Base-by-base conservation (phyloP, 2,329 filamentous ascomycete genomes). In the Trichophaea hybrida region DNA sequence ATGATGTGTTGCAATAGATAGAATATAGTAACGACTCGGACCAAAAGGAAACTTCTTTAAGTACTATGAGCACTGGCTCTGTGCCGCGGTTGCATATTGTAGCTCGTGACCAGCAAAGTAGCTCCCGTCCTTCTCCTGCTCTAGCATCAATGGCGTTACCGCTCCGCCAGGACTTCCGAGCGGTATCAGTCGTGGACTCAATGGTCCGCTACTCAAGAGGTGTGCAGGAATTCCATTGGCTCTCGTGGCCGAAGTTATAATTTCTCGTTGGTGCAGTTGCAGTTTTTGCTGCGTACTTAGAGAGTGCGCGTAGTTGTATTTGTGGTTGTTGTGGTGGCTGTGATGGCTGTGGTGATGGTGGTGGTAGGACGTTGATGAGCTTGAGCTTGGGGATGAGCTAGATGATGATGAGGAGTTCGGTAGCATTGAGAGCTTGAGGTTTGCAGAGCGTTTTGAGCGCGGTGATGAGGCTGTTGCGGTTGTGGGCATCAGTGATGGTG, bases 231-330 rank as follows among this genome's bases (percentile, higher is more conserved):
- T 63, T 2, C 63, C 64, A 8, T 61, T 38, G 40, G 62, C 66
- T 53, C 67, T 60, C 35, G 67, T 69, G 40, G 67, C 66, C 15
- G 67, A 65, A 53, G 61, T 64, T 55, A 69, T 67, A 40, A 69
- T 65, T 46, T 69, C 66, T 38, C 65, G 63, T 56, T 69, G 67
- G 55, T 69, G 67, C 44, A 69, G 60, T 38, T 69, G 67, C 13
- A 69, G 64, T 48, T 69, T 66, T 55, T 69, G 67, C 58, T 69
- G 67, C 13, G 66, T 65, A 7, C 65, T 62, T 24, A 66, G 62
- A 33, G 64, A 64, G 59, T 64, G 64, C 2, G 61, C 56, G 57
- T 64, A 64, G 34, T 58, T 59, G 53, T 63, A 31, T 55, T 57
- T 53, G n/a, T 49, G 53, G 54, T 59, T 40, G 2, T 53, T 49